Evolutionary conservation across 768 basidiomycete genomes (phyloP).

Genomic region (Boletus rufocinnamomeus): DNA sequence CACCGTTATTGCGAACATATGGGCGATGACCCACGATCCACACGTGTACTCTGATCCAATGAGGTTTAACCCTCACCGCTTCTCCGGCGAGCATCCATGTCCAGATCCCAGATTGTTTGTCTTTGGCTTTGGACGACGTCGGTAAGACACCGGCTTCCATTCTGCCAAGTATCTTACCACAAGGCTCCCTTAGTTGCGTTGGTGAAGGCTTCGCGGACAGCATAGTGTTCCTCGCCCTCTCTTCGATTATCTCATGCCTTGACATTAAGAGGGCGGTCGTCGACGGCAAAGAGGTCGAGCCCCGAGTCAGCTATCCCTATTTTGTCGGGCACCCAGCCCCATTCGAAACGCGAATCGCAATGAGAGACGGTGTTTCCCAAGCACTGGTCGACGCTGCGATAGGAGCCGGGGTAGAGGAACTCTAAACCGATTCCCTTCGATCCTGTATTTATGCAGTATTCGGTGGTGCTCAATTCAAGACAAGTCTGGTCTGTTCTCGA

Average conservation of each 20-base stretch:
- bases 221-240: neutral
- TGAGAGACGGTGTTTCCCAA: neutral
- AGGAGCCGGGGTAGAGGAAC: neutral
- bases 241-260: constrained; percentile 1
- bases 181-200: neutral
- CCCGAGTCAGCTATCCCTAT: constrained; percentile 2
- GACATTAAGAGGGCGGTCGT: neutral
- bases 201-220: constrained; percentile 4
- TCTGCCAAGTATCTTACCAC: neutral
- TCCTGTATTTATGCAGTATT: neutral
- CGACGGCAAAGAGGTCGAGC: constrained; percentile 1
- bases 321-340: constrained; percentile 2
- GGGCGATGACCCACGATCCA: constrained; percentile 8
- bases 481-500: neutral
- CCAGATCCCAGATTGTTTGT: constrained; percentile 3
- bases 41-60: constrained; percentile 2
- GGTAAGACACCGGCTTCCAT: neutral
- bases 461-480: neutral
- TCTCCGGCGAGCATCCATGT: neutral
- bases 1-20: constrained; percentile 6
- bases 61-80: constrained; percentile 1
- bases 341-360: neutral
- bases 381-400: neutral
- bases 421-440: neutral
- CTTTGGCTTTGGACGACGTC: constrained; percentile 8